Evolutionary conservation across 805 yeast species (phyloP), one percentile per base, ranked within the genome.

Genomic region (Cephaloascus fragrans): DNA sequence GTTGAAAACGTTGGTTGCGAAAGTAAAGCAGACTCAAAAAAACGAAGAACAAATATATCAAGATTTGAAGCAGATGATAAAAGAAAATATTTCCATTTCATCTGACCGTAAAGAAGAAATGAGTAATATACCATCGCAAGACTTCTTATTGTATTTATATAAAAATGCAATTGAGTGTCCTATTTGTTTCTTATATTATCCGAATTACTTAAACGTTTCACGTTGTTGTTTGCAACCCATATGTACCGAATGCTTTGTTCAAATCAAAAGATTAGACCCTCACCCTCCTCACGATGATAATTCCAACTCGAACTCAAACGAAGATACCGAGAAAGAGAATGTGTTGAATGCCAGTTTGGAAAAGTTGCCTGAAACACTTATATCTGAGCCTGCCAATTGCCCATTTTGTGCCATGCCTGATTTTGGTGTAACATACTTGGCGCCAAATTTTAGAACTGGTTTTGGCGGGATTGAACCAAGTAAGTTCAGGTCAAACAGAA

Each of bases 181-280:
- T 8, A 90, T 90, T 46, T 90, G 98, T 55, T 90, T 90, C 55
- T 68, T 93, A 8, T 85, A 73, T 53, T 88, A 81, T 58, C 97
- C 97, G 1, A 69, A 73, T 19, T 74, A 77, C 49, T 59, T 89
- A 44, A 93, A 93, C 61, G 57, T 72, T 39, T 81, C 95, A 6
- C 69, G 95, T 35, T 90, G 98, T 58, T 90, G 98, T 57, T 73
- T 75, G 37, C 97, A 90, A 56, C 89, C 95, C 2, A 88, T 90
- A 17, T 93, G 98, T 61, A 74, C 96, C 2, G 97, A 90, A 60
- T 90, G 98, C 55, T 93, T 90, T 71, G 97, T 90, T 9, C 97
- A 90, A 58, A 88, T 90, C 55, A 87, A 85, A 57, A 72, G 98
- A 38, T 63, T 79, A 26, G 95, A 86, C 9, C 97, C 98, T 0